Conservation (phyloP, 176 grass and related monocot genomes). For the Aegilops tauschii region DNA sequence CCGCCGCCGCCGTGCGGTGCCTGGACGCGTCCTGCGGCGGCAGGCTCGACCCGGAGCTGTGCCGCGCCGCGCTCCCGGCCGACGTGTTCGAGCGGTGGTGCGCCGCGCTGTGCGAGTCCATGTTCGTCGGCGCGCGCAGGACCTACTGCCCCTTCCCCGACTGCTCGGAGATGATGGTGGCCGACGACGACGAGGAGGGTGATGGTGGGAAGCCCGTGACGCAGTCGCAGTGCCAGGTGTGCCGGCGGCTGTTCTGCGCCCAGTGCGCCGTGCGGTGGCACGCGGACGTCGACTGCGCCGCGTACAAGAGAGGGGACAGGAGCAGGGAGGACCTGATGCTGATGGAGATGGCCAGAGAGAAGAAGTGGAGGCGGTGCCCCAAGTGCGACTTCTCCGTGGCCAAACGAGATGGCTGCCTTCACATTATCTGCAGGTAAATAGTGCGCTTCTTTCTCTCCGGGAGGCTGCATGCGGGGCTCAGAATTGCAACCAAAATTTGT, state of each 20-base stretch:
- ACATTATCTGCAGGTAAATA: constrained; percentile 69
- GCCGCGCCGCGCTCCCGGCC: not conserved
- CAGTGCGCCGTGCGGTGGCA: constrained; percentile 67
- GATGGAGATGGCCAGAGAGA: constrained; percentile 42
- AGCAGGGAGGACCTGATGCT: constrained; percentile 53
- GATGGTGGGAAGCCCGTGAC: constrained; percentile 13
- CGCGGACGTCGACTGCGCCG: constrained; percentile 36
- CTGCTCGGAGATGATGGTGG: constrained; percentile 62
- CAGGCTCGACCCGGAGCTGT: constrained; percentile 35
- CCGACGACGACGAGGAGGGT: constrained; percentile 17
- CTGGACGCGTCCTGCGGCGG: constrained; percentile 41
- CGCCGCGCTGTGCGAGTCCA: constrained; percentile 43
- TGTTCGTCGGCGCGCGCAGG: constrained; percentile 34
- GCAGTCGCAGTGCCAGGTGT: constrained; percentile 60
- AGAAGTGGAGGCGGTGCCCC: constrained; percentile 66
- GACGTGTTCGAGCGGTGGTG: constrained; percentile 57
- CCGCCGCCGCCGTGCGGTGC: constrained; percentile 27
- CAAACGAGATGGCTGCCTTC: constrained; percentile 46
- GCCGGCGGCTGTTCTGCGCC: constrained; percentile 56
- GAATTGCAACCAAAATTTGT: too few species aligned
- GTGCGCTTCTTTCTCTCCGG: not conserved
- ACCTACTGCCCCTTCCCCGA: constrained; percentile 64
- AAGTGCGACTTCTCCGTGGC: constrained; percentile 59
- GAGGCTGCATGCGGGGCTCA: not conserved
- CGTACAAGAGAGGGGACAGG: constrained; percentile 37